Evolutionary conservation across 345 rosid species (phyloP).

Genomic region (Citrus reticulata): DNA sequence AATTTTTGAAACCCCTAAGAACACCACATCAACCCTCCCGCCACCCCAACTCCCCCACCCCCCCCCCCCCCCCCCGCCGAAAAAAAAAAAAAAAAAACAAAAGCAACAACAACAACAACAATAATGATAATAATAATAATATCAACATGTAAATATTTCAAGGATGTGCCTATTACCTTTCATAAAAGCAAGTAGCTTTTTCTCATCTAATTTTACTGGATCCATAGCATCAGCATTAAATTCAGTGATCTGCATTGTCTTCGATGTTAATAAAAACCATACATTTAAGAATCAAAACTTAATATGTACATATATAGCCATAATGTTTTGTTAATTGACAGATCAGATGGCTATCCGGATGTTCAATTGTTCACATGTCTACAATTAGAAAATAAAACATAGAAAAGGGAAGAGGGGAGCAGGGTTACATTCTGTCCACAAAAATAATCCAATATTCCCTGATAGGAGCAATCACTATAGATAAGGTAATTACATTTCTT

Average conservation of each 20-base stretch:
- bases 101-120: too few species aligned
- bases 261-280: not conserved
- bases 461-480: too few species aligned
- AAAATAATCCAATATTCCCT: too few species aligned
- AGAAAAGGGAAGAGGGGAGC: too few species aligned
- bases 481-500: too few species aligned
- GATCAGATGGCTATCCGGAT: not conserved
- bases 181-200: slow-evolving; percentile 57
- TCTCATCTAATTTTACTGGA: slow-evolving; percentile 59
- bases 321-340: not conserved
- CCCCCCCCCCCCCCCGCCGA: too few species aligned
- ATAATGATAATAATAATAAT: not conserved
- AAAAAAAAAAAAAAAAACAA: not conserved
- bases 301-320: not conserved
- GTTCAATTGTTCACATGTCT: not conserved
- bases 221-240: slow-evolving; percentile 38
- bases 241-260: slow-evolving; percentile 48
- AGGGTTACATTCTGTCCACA: too few species aligned
- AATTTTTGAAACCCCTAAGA: too few species aligned
- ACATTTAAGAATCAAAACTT: slow-evolving; percentile 1
- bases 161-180: slow-evolving; percentile 41
- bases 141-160: not conserved
- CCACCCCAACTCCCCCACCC: not conserved
- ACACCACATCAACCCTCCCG: not conserved
- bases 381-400: not conserved